Base-by-base conservation (phyloP, 495 filamentous ascomycete genomes). In the Podospora pseudoanserina region DNA sequence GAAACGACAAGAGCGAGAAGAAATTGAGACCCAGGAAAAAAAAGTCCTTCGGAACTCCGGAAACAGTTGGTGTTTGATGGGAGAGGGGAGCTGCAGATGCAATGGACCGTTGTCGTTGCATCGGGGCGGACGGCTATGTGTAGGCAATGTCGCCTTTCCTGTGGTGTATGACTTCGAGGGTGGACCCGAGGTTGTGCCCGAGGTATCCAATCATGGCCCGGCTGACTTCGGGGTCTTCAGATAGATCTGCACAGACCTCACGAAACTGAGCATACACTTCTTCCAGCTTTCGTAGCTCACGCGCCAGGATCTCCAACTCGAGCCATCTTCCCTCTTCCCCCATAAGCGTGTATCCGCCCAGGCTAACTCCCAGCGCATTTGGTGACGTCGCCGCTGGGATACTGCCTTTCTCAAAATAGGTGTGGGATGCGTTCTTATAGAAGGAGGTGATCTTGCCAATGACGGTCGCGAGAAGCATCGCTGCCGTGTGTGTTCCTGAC, bases 391-490 rank as follows among this genome's bases (percentile, higher is more conserved):
- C 56, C 65, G 67, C 77, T 18, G 68, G 68, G 18, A 76, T 69
- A 19, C 39, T 53, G 28, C 70, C 70, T n/a, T 67, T 64, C 62
- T 79, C 73, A 68, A 80, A 77, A 63, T 80, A 77, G 6, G 72
- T 68, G 59, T 79, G 76, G 28, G 75, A 79, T 11, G 81, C 82
- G 18, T 75, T 76, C 30, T 76, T 79, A 67, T 84, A 84, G 57
- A 81, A 78, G 2, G 78, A 80, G 28, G 81, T 82, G 59, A 84
- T 79, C 68, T 83, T 81, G 26, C 78, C 75, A 15, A 85, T 79
- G 19, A 84, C 77, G 2, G 81, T 83, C 1, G 75, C 79, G 18
- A 84, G 75, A 9, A 85, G 75, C 83, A 84, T 83, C 1, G 79
- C 79, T 3, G 77, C 75, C 18, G 81, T 82, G 64, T 81, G 78